Conservation (phyloP, 1,284 basidiomycete species). For the Rhodofomes roseus region DNA sequence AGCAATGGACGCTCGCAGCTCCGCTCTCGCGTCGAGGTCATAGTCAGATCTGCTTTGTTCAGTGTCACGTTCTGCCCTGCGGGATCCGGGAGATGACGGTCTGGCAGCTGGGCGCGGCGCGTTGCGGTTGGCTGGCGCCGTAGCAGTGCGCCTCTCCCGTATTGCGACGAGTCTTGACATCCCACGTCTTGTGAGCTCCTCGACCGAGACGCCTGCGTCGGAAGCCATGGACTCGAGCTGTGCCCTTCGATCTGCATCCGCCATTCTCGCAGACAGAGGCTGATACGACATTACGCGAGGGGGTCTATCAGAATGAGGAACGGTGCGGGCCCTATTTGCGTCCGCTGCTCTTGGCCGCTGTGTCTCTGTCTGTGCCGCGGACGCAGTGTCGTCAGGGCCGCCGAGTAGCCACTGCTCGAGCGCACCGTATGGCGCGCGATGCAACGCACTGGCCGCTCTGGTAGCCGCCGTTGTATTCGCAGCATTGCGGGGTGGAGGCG, state of each 20-base stretch:
- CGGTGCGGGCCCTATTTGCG: background rate
- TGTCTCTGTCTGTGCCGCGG: background rate
- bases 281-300: too few species aligned
- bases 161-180: background rate
- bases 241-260: too few species aligned
- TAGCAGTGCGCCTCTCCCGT: background rate
- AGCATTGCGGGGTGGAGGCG: background rate
- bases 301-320: background rate
- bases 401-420: background rate
- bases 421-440: too few species aligned
- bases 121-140: background rate
- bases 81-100: background rate
- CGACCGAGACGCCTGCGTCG: background rate
- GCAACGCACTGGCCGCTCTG: too few species aligned
- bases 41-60: background rate
- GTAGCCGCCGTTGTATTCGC: too few species aligned
- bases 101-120: background rate
- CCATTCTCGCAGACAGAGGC: too few species aligned
- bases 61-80: background rate
- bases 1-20: conserved; percentile 5
- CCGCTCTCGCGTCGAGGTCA: background rate
- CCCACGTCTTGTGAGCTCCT: background rate
- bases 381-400: background rate
- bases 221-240: too few species aligned
- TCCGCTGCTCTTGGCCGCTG: background rate